Evolutionary conservation across 257 asterid genomes (phyloP), one percentile per base, ranked within the genome.

Genomic region (Scutellaria baicalensis): DNA sequence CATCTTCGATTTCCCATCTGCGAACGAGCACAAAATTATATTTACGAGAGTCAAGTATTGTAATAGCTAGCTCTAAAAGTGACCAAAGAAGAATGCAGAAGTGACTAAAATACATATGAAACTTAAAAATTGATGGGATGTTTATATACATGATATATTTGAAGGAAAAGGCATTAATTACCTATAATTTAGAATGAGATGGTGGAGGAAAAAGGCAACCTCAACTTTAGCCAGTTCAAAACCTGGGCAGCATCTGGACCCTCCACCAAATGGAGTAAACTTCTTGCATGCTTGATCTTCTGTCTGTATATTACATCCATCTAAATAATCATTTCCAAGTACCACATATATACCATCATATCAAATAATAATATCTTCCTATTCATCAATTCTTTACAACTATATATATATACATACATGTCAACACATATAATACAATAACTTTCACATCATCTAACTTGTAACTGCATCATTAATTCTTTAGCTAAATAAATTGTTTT

Each of bases 191-290:
- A 21, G 89, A 35, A 89, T 59, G 18, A 84, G 89, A 74, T 86
- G 93, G 81, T 89, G 89, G 43, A 89, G 86, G 74, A 89, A 89
- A 69, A 89, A 84, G 3, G 93, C 88, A 36, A 89, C 93, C 84
- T 89, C 96, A 71, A 89, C 84, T 74, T 86, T 89, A 4, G 91
- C 96, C 44, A 89, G 84, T 83, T 89, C 96, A 63, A 84, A 89
- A 16, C 96, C 96, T 12, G 93, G 96, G 75, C 93, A 89, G 69
- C 86, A 86, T 31, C 93, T 82, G 44, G 89, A 81, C 61, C 96
- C 96, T 80, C 96, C 96, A 49, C 96, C 96, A 76, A 89, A 89
- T 43, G 96, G 93, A 17, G 87, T 89, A 47, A 89, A 82, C 75
- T 84, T 89, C 84, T 89, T 86, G 84, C 91, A 80, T 33, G 81